Evolutionary conservation across 2,329 filamentous ascomycete species (phyloP).

Genomic region (Sporothrix variecibatus): DNA sequence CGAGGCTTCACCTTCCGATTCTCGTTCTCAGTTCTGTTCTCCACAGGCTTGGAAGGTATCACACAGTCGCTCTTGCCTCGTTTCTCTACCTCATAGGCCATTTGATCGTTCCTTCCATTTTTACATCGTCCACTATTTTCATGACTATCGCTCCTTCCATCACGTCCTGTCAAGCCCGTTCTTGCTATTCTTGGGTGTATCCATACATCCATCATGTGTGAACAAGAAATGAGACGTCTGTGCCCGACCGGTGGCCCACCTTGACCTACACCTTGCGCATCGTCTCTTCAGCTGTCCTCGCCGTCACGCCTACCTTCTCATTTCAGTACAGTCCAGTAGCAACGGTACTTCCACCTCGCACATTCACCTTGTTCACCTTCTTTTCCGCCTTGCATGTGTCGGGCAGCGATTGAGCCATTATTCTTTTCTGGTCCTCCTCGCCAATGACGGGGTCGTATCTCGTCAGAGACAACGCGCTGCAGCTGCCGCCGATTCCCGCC

Average conservation of each 20-base stretch:
- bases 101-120: neutral
- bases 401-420: neutral
- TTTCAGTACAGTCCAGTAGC: neutral
- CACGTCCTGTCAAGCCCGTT: neutral
- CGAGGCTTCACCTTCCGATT: constrained; percentile 9
- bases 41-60: constrained; percentile 8
- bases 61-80: neutral
- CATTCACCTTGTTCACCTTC: constrained; percentile 16
- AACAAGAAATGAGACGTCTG: constrained; percentile 13
- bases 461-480: constrained; percentile 4
- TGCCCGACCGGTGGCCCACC: constrained; percentile 15
- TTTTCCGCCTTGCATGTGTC: neutral
- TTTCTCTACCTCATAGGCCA: neutral
- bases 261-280: constrained; percentile 19
- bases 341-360: neutral
- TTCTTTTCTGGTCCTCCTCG: neutral
- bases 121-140: neutral
- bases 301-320: neutral
- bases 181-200: neutral
- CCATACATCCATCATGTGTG: neutral
- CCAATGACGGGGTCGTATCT: neutral
- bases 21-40: neutral
- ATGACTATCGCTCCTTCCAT: neutral
- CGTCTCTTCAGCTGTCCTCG: neutral
- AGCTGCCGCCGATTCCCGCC: constrained; percentile 1